Evolutionary conservation across 192 early-diverging fungal genomes (phyloP).

Genomic region (Dissophora globulifera): DNA sequence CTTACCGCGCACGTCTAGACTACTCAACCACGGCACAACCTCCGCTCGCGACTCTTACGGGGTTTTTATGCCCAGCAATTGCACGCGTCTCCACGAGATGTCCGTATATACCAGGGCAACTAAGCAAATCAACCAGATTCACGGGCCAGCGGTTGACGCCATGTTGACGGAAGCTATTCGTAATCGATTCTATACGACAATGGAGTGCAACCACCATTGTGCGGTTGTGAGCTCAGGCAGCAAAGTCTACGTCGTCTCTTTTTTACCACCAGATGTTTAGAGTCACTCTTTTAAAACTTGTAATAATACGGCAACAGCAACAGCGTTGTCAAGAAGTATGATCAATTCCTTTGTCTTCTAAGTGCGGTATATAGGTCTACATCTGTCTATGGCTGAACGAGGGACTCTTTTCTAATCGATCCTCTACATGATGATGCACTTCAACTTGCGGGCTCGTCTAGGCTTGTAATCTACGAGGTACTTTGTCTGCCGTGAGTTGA

Average conservation of each 20-base stretch:
- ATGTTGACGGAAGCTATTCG: constrained; percentile 19
- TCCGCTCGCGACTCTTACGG: constrained; percentile 46
- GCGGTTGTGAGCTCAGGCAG: constrained; percentile 44
- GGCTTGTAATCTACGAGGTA: constrained; percentile 71
- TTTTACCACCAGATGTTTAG: constrained; percentile 26
- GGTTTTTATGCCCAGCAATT: constrained; percentile 34
- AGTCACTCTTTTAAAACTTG: too few relatives aligned
- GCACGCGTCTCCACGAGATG: constrained; percentile 41
- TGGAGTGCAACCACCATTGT: constrained; percentile 52
- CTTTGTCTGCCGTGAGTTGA: constrained; percentile 77
- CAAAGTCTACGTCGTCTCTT: constrained; percentile 44
- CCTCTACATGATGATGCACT: constrained; percentile 47
- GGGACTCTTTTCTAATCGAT: too few relatives aligned
- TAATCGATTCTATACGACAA: constrained; percentile 45
- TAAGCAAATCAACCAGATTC: constrained; percentile 33
- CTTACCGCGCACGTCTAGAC: constrained; percentile 24
- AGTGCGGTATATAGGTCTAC: too few relatives aligned
- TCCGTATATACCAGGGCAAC: constrained; percentile 38
- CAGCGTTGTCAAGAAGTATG: too few relatives aligned
- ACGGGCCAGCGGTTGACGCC: constrained; percentile 33
- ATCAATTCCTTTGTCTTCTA: too few relatives aligned
- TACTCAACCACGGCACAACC: constrained; percentile 42
- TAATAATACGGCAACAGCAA: too few relatives aligned
- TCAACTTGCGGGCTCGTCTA: constrained; percentile 52
- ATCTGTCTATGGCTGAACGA: too few relatives aligned